Evolutionary conservation across 2,329 filamentous ascomycete genomes (phyloP).

Genomic region (Verticillium nonalfalfae): DNA sequence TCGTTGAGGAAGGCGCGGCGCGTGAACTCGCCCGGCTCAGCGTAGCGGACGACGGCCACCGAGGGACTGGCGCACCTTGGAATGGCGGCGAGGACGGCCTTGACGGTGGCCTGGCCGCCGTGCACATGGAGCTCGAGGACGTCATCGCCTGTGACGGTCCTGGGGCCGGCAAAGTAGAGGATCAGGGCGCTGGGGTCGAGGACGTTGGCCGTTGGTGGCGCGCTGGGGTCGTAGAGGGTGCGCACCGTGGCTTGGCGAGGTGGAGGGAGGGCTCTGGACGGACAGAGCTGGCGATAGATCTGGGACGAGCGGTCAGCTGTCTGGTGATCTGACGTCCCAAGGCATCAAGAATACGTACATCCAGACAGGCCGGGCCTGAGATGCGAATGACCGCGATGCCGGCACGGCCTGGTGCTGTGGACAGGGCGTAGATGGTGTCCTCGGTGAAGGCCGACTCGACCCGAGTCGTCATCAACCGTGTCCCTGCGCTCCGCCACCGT

Average conservation of each 20-base stretch:
- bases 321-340: neutral
- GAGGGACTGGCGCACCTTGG: slow-evolving; percentile 34
- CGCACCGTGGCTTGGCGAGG: slow-evolving; percentile 63
- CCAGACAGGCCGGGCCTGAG: slow-evolving; percentile 69
- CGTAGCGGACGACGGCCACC: slow-evolving; percentile 65
- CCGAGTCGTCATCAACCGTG: neutral
- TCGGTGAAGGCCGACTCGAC: slow-evolving; percentile 14
- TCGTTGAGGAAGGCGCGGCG: slow-evolving; percentile 84
- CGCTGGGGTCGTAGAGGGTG: slow-evolving; percentile 55
- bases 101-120: slow-evolving; percentile 82
- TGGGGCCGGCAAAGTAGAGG: slow-evolving; percentile 74
- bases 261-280: slow-evolving; percentile 33
- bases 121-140: slow-evolving; percentile 93
- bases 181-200: slow-evolving; percentile 74
- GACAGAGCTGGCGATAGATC: slow-evolving; percentile 47
- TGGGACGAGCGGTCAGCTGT: slow-evolving; percentile 14
- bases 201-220: slow-evolving; percentile 39
- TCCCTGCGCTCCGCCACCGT: neutral
- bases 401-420: slow-evolving; percentile 76
- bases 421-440: slow-evolving; percentile 86
- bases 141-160: slow-evolving; percentile 87
- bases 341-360: slow-evolving; percentile 37
- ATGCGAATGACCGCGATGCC: slow-evolving; percentile 88
- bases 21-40: slow-evolving; percentile 94
- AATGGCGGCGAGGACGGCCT: slow-evolving; percentile 76